Conservation (phyloP, 495 filamentous ascomycete genomes). For the Cercophora newfieldiana region DNA sequence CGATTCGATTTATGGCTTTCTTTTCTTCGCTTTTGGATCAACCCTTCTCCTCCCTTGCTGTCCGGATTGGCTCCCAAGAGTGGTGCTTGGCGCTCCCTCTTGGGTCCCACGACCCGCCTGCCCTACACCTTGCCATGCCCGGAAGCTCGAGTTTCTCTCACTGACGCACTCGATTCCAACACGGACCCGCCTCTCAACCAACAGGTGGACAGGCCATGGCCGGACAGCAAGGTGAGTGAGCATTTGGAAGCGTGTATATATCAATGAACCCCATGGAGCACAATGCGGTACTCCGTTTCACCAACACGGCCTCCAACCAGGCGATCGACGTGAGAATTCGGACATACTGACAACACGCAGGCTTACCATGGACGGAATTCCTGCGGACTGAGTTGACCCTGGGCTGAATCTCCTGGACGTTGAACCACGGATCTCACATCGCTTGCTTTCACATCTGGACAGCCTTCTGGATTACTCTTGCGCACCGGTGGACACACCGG, state of each 20-base stretch:
- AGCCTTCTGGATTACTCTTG: not conserved
- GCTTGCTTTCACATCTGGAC: not conserved
- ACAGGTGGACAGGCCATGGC: slow-evolving; percentile 37
- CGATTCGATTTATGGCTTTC: slow-evolving; percentile 17
- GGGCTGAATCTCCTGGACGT: not conserved
- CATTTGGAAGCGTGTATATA: slow-evolving; percentile 44
- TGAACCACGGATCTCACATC: too few species aligned
- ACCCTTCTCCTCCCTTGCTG: slow-evolving; percentile 33
- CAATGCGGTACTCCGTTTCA: slow-evolving; percentile 32
- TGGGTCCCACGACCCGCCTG: slow-evolving; percentile 11
- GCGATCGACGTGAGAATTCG: slow-evolving; percentile 15
- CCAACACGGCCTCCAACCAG: slow-evolving; percentile 14
- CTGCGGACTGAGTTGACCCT: not conserved
- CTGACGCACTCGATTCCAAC: slow-evolving; percentile 17
- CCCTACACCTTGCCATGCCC: not conserved
- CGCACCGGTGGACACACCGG: not conserved
- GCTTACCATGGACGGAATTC: not conserved
- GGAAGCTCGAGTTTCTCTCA: slow-evolving; percentile 15
- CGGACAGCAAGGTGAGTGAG: slow-evolving; percentile 53
- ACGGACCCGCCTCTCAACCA: slow-evolving; percentile 22
- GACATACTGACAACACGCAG: slow-evolving; percentile 31
- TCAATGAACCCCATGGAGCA: slow-evolving; percentile 39
- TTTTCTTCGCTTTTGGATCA: slow-evolving; percentile 20
- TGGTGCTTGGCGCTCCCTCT: slow-evolving; percentile 8
- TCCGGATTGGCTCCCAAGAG: slow-evolving; percentile 29